A percentile compares a stretch with the other conserved stretches of the same genome.
phyloP scores from a whole-genome alignment of 345 rosid species.

The Sisymbrium irio region DNA sequence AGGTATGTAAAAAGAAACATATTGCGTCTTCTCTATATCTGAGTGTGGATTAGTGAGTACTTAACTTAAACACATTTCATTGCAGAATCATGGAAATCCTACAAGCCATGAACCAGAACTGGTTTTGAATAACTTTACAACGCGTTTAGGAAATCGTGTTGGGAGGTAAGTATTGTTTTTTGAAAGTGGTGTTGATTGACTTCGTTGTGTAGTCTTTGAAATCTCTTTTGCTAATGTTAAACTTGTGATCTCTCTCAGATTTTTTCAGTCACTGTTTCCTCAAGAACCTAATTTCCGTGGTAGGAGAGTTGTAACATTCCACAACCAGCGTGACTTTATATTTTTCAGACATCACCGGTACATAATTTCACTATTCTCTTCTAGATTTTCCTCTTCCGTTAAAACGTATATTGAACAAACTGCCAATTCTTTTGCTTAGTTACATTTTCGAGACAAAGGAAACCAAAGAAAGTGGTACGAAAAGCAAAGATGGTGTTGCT shows the following conservation, averaged over 20 bases:
- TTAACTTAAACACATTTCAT: not conserved
- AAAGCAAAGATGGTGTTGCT: conserved; percentile 47
- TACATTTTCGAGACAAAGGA: conserved; percentile 84
- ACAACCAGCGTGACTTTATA: conserved; percentile 93
- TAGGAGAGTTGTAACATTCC: conserved; percentile 89
- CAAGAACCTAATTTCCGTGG: conserved; percentile 83
- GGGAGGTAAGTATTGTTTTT: conserved; percentile 56
- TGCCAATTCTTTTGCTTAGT: conserved; percentile 30
- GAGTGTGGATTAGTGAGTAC: conserved; percentile 1
- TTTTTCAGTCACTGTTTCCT: conserved; percentile 82
- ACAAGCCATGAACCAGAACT: conserved; percentile 90
- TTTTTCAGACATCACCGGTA: conserved; percentile 96
- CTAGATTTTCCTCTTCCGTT: not conserved
- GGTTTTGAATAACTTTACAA: conserved; percentile 79
- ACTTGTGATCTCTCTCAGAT: conserved; percentile 38
- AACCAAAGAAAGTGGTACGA: conserved; percentile 44
- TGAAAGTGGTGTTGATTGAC: not conserved
- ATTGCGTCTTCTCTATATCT: not conserved
- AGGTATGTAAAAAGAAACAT: conserved; percentile 41
- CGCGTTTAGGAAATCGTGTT: conserved; percentile 85
- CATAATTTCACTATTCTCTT: conserved; percentile 3
- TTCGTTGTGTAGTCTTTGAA: not conserved
- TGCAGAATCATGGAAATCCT: conserved; percentile 91
- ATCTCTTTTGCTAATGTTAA: not conserved
- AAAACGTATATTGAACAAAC: not conserved